Evolutionary conservation across 1,284 basidiomycete genomes (phyloP), one percentile per base, ranked within the genome.

Genomic region (Sanghuangporus baumii): DNA sequence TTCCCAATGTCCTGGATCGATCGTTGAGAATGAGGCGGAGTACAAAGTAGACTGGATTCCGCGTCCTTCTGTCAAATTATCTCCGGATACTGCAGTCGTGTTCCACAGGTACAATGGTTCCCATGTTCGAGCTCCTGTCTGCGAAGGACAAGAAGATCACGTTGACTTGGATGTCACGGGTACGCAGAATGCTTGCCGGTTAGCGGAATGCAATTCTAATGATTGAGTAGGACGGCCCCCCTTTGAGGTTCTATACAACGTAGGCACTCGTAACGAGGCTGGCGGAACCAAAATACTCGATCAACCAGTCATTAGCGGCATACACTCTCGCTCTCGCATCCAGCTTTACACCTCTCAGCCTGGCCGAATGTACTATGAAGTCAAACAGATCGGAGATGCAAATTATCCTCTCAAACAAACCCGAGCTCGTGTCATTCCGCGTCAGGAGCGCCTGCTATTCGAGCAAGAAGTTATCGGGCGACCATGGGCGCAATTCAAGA

Each of bases 351-450:
- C 92, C 0, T 83, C 85, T 0, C 82, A 83, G 41, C 81, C 93
- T 1, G 95, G 95, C 2, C 82, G 86, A 61, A 91, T 96, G 71
- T 89, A 85, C 70, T 98, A 98, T 73, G 88, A 93, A 71, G 88
- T 99, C 66, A 87, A 89, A 66, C 89, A 91, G 69, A 84, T 98
- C 20, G 90, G 89, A 8, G 96, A 99, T 72, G 81, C 87, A 0
- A 84, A 90, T n/a, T 98, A 97, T 74, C 87, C 90, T 7, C 78
- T 89, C 40, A 79, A 80, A 14, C 85, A 86, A 68, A 82, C 86
- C 73, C 81, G 79, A 68, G 77, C 81, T 65, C 77, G 75, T 16
- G 74, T 84, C 62, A 87, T 90, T 67, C 83, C 87, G 20, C 83
- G 86, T 64, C 76, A 81, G 50, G 76, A 87, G 71, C 76, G 86